Evolutionary conservation across 75 land plant species (phyloP), one percentile per base, ranked within the genome.

Genomic region (Picea glauca): DNA sequence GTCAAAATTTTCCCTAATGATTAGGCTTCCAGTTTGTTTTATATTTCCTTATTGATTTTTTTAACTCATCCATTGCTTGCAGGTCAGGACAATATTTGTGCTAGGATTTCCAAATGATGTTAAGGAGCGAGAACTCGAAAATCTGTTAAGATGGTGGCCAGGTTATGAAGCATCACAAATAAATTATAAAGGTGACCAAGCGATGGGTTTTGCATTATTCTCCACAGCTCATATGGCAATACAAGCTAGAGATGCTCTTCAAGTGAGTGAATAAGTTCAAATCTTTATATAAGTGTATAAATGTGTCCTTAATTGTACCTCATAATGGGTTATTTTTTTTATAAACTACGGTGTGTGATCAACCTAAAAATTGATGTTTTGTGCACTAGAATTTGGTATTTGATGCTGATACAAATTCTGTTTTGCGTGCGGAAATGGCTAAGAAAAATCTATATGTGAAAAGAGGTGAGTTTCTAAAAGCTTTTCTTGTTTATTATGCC

Each of bases 131-230:
- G 99, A 98, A 89, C 85, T 98, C 4, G 96, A 95, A 76, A 98
- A 98, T 73, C 80, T 98, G 66, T 88, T 98, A 66, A 75, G 99
- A 75, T 98, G 98, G 98, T 81, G 98, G 81, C 99, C 96, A n/a
- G 99, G 99, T 2, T 98, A 91, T 78, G 99, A 98, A 80, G 99
- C 99, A 20, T 98, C 98, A 2, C 99, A 98, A 82, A 91, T 98
- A 62, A 98, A 98, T 66, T 93, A 83, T 81, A 98, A 98, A 60
- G 94, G 94, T 15, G 99, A 95, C 58, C 93, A 93, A 62, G 99
- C 99, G 4, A 90, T 98, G 98, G 99, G 99, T 1, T 98, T 98
- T 76, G 99, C 96, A 0, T 89, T 98, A 20, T 98, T 98, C 79
- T 79, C 96, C 62, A 86, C 91, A 60, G 85, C 94, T 21, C 91